Evolutionary conservation across 331 rosid species (phyloP).

Genomic region (Stylosanthes scabra): DNA sequence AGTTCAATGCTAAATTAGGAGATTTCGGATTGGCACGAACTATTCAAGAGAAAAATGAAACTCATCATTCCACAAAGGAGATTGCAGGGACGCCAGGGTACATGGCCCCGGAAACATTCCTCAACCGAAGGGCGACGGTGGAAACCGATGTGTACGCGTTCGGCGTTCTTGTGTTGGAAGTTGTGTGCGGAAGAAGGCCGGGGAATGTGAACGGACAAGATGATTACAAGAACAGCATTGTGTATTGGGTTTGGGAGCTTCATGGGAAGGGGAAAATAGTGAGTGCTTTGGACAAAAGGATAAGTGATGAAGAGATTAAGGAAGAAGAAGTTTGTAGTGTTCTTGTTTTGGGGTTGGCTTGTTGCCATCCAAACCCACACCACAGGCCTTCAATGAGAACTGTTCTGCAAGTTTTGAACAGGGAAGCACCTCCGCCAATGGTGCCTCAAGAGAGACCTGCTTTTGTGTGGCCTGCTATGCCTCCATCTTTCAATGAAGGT

Average conservation of each 20-base stretch:
- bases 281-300: slow-evolving; percentile 53
- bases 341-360: slow-evolving; percentile 62
- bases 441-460: slow-evolving; percentile 63
- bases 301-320: slow-evolving; percentile 22
- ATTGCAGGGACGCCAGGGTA: slow-evolving; percentile 90
- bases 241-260: slow-evolving; percentile 74
- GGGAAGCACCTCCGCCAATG: slow-evolving; percentile 57
- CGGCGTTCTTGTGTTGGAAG: slow-evolving; percentile 73
- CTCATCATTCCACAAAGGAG: slow-evolving; percentile 78
- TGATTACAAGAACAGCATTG: slow-evolving; percentile 60
- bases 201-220: slow-evolving; percentile 46
- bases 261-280: slow-evolving; percentile 51
- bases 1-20: slow-evolving; percentile 63
- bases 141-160: slow-evolving; percentile 84
- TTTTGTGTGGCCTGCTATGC: slow-evolving; percentile 82
- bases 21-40: slow-evolving; percentile 86
- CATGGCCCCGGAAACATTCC: slow-evolving; percentile 85
- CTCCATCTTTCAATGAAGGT: slow-evolving; percentile 47
- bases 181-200: slow-evolving; percentile 71
- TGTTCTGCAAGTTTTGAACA: slow-evolving; percentile 62
- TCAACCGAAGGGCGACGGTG: slow-evolving; percentile 61
- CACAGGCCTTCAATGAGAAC: slow-evolving; percentile 69
- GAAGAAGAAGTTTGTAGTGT: slow-evolving; percentile 42
- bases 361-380: slow-evolving; percentile 72
- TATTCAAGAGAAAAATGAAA: slow-evolving; percentile 52